Evolutionary conservation across 768 basidiomycete genomes (phyloP).

Genomic region (Pleurotus eryngii): DNA sequence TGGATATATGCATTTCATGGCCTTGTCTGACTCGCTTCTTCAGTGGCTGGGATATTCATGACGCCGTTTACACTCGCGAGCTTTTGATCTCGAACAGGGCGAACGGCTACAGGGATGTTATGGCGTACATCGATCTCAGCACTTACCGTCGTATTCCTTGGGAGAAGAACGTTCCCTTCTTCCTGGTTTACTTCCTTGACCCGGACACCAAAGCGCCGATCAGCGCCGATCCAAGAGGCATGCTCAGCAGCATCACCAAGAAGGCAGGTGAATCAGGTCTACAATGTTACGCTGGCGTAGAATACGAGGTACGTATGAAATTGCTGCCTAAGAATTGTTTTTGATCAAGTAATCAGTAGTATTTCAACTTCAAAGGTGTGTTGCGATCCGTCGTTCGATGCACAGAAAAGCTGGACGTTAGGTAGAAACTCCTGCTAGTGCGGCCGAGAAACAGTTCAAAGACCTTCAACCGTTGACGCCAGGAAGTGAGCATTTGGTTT

Average conservation of each 20-base stretch:
- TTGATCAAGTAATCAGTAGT: constrained; percentile 38
- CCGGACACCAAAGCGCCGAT: constrained; percentile 80
- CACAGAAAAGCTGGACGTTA: constrained; percentile 4
- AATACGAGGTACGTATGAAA: constrained; percentile 74
- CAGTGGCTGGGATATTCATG: constrained; percentile 93
- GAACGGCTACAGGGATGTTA: constrained; percentile 90
- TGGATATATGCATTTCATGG: constrained; percentile 8
- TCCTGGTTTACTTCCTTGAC: constrained; percentile 87
- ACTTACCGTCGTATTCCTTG: constrained; percentile 88
- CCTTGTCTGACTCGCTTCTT: not conserved
- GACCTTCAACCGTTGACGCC: constrained; percentile 80
- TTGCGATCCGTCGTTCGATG: not conserved
- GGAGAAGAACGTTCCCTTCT: constrained; percentile 91
- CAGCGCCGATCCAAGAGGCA: constrained; percentile 82
- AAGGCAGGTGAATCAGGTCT: constrained; percentile 46
- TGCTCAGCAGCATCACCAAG: constrained; percentile 57
- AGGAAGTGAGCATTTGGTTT: constrained; percentile 64
- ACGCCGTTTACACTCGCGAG: constrained; percentile 79
- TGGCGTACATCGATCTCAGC: constrained; percentile 82
- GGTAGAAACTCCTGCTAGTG: constrained; percentile 75
- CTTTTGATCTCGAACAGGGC: constrained; percentile 85
- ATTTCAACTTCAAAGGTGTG: constrained; percentile 86
- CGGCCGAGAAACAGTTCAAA: constrained; percentile 74
- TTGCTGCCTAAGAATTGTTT: not conserved
- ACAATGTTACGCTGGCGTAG: constrained; percentile 80